A percentile compares a stretch with the other conserved stretches of the same genome.
These are phyloP conservation scores for Waitea zeae DNA, from an alignment of 1,284 basidiomycete species.

Conservation along the genomic window DNA sequence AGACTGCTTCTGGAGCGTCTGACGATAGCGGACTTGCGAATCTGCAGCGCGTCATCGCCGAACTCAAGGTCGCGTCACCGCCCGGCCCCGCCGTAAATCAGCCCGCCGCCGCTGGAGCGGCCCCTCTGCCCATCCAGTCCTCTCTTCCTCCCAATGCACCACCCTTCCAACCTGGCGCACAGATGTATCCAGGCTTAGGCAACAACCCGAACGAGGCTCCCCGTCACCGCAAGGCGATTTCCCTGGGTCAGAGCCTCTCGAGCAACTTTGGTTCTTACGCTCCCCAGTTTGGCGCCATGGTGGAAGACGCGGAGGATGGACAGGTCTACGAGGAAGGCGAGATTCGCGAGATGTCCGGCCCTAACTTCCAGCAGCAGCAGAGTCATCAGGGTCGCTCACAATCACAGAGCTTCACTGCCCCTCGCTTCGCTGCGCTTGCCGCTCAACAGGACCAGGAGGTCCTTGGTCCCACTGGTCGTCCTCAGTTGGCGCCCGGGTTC, in stretches of 20 bases:
- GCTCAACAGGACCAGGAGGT: slow-evolving; percentile 53
- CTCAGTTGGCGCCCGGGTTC: slow-evolving; percentile 78
- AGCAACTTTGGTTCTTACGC: slow-evolving; percentile 51
- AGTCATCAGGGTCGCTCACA: slow-evolving; percentile 55
- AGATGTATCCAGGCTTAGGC: slow-evolving; percentile 28
- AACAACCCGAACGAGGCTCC: slow-evolving; percentile 27
- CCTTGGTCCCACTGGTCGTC: slow-evolving; percentile 66
- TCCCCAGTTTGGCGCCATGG: slow-evolving; percentile 65
- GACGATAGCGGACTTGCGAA: slow-evolving; percentile 66
- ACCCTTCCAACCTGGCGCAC: slow-evolving; percentile 50
- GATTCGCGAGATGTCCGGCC: slow-evolving; percentile 39
- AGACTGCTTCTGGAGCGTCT: slow-evolving; percentile 24
- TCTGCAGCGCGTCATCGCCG: slow-evolving; percentile 68
- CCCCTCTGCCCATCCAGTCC: slow-evolving; percentile 24
- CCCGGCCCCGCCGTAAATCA: too few relatives aligned
- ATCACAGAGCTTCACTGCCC: slow-evolving; percentile 70
- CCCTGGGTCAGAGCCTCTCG: slow-evolving; percentile 43
- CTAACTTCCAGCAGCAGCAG: slow-evolving; percentile 28
- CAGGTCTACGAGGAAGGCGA: slow-evolving; percentile 59
- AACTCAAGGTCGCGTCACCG: slow-evolving; percentile 59
- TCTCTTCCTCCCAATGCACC: slow-evolving; percentile 47
- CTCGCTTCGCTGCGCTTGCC: slow-evolving; percentile 74
- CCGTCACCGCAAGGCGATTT: slow-evolving; percentile 66
- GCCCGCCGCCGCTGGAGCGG: slow-evolving; percentile 19
- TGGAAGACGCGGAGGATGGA: slow-evolving; percentile 58